Evolutionary conservation across 352 stramenopile species (phyloP), one percentile per base, ranked within the genome.

Genomic region (Phytophthora kernoviae): DNA sequence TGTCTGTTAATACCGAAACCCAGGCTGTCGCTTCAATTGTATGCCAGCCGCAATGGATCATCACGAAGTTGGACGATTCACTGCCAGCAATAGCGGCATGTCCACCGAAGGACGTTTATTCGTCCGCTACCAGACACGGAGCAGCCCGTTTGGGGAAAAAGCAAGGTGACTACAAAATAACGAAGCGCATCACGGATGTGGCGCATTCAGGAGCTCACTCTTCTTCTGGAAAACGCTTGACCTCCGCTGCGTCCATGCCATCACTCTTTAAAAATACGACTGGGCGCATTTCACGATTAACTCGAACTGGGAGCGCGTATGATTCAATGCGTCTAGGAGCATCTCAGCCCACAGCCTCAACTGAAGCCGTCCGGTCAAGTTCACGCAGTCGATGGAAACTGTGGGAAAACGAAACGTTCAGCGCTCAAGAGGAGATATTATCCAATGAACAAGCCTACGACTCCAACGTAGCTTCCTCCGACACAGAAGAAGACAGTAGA

Each of bases 51-150:
- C 49, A 65, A 24, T 90, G 80, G 80, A 58, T 81, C 36, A 84
- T 90, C 56, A 69, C 72, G 6, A 74, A 90, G 51, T 40, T 86
- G n/a, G 73, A 81, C 45, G 74, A 84, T 57, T 62, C 63, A 12
- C 37, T 76, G 26, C 58, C 61, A 44, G 48, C 67, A 36, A 33
- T 72, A 0, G 52, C 57, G 40, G 45, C 5, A 8, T 49, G 45
- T 41, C 44, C 56, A 41, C 10, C 36, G 12, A 44, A 36, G 5
- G 41, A 56, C 4, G 58, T 41, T 3, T 65, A 43, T 34, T 67
- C 59, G 2, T 21, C 39, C 4, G 60, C 60, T 17, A 68, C 64
- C 5, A 59, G 27, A 51, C 61, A 54, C n/a, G 56, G 43, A 26
- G 46, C 45, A 48, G 12, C n/a, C 53, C 44, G 37, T 22, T 22